A percentile compares a stretch with the other conserved stretches of the same genome.
Conservation (phyloP, 2,329 filamentous ascomycete genomes). For the Drechslerella coelobrocha region DNA sequence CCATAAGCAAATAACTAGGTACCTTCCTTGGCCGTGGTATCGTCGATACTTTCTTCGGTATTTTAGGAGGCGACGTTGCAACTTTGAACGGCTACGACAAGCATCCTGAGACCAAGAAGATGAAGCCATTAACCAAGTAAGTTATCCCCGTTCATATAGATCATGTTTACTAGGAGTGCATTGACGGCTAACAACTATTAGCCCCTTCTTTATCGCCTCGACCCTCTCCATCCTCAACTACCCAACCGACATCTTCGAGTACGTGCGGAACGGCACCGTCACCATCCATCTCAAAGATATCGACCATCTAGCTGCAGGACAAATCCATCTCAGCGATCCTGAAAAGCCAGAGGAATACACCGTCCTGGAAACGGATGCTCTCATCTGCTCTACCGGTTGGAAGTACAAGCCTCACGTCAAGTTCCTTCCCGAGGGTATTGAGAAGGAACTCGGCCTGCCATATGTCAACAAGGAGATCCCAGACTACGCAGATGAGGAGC, state of each 20-base stretch:
- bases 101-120: constrained; percentile 64
- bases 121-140: constrained; percentile 63
- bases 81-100: constrained; percentile 64
- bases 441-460: constrained; percentile 63
- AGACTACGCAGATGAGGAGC: constrained; percentile 58
- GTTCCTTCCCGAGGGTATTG: constrained; percentile 63
- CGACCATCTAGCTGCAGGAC: constrained; percentile 59
- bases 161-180: not conserved
- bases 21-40: constrained; percentile 22
- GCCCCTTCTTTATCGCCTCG: constrained; percentile 64
- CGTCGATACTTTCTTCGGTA: constrained; percentile 21
- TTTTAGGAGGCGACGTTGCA: constrained; percentile 66
- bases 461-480: constrained; percentile 55
- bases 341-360: constrained; percentile 59
- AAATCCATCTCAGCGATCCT: constrained; percentile 61
- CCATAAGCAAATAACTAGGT: constrained; percentile 60
- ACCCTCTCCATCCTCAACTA: constrained; percentile 69
- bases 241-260: constrained; percentile 65
- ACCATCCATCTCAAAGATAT: constrained; percentile 65
- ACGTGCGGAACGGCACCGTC: constrained; percentile 64
- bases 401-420: constrained; percentile 62
- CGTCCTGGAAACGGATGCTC: constrained; percentile 61
- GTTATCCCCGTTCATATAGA: not conserved
- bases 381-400: constrained; percentile 69
- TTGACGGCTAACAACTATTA: constrained; percentile 5